Conservation (phyloP, 2,329 filamentous ascomycete genomes). For the Ophioceras dolichostomum region DNA sequence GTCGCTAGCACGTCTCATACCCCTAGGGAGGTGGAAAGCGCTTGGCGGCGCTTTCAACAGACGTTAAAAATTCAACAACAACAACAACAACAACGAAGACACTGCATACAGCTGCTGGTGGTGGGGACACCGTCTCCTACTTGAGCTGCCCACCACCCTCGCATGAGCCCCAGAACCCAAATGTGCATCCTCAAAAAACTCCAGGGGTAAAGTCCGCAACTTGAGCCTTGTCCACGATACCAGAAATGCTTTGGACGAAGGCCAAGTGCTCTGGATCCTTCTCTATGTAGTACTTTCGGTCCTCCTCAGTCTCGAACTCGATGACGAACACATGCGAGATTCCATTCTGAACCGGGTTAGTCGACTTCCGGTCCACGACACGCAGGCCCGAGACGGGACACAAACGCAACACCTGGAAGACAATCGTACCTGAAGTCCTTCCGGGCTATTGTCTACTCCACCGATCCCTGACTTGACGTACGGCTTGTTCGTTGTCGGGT, state of each 20-base stretch:
- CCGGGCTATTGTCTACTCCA: conserved; percentile 49
- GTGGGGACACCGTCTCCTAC: too few species aligned
- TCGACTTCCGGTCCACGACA: too few species aligned
- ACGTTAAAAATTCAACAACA: too few species aligned
- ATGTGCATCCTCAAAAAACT: conserved; percentile 15
- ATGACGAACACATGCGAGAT: conserved; percentile 59
- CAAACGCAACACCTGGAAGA: background rate
- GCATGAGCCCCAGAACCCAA: too few species aligned
- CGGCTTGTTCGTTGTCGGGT: conserved; percentile 42
- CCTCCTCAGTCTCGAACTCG: conserved; percentile 50
- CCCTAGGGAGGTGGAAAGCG: too few species aligned
- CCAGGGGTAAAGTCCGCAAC: conserved; percentile 50
- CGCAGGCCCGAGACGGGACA: background rate
- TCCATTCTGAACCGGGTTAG: too few species aligned
- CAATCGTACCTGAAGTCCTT: conserved; percentile 43
- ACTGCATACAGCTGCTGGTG: too few species aligned
- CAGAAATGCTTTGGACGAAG: conserved; percentile 39
- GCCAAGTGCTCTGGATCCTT: conserved; percentile 50
- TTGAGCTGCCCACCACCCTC: too few species aligned
- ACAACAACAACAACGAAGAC: too few species aligned
- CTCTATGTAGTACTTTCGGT: conserved; percentile 56
- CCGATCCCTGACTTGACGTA: conserved; percentile 49
- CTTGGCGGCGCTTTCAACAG: too few species aligned
- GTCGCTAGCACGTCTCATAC: too few species aligned
- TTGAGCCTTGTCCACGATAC: conserved; percentile 36